Evolutionary conservation across 2,329 filamentous ascomycete species (phyloP), one percentile per base, ranked within the genome.

Genomic region (Fusarium subglutinans): DNA sequence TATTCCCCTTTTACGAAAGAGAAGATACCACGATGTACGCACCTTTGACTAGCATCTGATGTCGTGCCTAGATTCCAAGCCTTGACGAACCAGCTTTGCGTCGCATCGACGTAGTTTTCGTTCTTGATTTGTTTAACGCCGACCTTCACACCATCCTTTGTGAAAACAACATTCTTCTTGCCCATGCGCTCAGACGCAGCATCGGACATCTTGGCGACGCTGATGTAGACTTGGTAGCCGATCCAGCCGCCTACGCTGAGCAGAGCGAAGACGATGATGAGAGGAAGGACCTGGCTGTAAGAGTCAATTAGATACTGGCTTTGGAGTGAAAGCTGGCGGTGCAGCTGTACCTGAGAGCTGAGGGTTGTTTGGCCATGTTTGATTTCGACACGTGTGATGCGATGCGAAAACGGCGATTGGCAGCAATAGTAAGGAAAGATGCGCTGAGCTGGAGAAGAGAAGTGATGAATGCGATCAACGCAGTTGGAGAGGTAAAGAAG

Each of bases 151-250:
- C 93, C 93, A 64, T 94, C 93, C 80, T 93, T 94, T 44, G 91
- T 92, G 82, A 94, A 93, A 45, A 90, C 86, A 64, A 95, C 89
- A 80, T 95, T 92, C 84, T 92, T 93, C 84, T 90, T 90, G 81
- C 91, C 90, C 89, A 95, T 93, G 79, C 90, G 90, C 82, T 92
- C 87, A 55, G 88, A 89, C 53, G 92, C 92, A 66, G 89, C 87
- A 68, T 89, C 85, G 69, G 89, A 88, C 77, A 95, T 91, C 81
- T 93, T 88, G 82, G 86, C 87, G 63, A 89, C 86, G 82, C 90
- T 90, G 62, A 92, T 82, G 83, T 93, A 95, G 80, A 95, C 87
- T 69, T 93, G 91, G 82, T 94, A 94, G 69, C 89, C 88, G 66
- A 95, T 85, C 83, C 90, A 94, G 64, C 86, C 91, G 51, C 88